phyloP scores from a whole-genome alignment of 495 filamentous ascomycete species.

The Chaetomium cochliodes region DNA sequence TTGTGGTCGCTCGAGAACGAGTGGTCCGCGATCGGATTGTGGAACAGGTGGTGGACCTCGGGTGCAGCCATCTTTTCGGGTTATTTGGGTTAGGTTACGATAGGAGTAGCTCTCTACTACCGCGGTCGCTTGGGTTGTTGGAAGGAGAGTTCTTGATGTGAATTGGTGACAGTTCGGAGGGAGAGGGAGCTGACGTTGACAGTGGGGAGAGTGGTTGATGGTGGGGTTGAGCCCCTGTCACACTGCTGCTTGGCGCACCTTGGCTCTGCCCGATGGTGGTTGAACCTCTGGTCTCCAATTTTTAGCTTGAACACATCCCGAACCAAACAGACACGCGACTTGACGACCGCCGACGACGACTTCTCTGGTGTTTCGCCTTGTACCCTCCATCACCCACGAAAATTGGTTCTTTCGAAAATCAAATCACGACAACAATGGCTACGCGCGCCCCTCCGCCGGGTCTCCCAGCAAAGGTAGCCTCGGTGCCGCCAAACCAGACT shows the following conservation, averaged over 20 bases:
- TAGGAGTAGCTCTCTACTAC: conserved; percentile 99
- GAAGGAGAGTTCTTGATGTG: background rate
- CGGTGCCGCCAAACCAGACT: conserved; percentile 49
- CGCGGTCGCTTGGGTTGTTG: conserved; percentile 40
- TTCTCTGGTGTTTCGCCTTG: background rate
- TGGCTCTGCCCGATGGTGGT: background rate
- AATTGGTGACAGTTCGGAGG: conserved; percentile 7
- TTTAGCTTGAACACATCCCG: conserved; percentile 4
- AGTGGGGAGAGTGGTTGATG: conserved; percentile 2
- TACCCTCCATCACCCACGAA: background rate
- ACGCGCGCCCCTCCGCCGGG: conserved; percentile 35
- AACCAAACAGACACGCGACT: conserved; percentile 5
- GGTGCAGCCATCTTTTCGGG: conserved; percentile 67
- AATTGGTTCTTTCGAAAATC: background rate
- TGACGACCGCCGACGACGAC: background rate
- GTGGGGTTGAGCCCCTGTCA: conserved; percentile 18
- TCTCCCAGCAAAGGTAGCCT: conserved; percentile 45
- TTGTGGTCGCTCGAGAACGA: conserved; percentile 91
- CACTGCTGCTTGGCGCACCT: background rate
- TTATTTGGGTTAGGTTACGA: conserved; percentile 44
- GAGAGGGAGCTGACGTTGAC: conserved; percentile 12
- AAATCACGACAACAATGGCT: conserved; percentile 35
- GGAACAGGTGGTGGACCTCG: conserved; percentile 95
- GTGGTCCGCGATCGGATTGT: conserved; percentile 94
- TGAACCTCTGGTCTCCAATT: background rate